A percentile compares a stretch with the other conserved stretches of the same genome.
These are phyloP conservation scores for Filobasidium uniguttulatum DNA, from an alignment of 1,284 basidiomycete species.

Conservation along the genomic window DNA sequence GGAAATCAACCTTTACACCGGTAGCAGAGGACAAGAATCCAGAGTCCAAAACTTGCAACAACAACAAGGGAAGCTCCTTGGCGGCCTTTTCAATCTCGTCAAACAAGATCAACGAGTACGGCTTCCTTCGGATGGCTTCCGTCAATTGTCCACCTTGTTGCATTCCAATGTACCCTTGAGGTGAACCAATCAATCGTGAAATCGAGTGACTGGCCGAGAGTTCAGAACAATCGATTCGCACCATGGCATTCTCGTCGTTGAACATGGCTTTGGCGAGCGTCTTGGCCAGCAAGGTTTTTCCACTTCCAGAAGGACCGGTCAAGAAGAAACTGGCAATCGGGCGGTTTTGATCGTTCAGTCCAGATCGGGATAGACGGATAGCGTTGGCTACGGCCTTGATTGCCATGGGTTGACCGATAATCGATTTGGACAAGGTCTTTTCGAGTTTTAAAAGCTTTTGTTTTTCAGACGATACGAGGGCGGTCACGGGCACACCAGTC, in stretches of 20 bases:
- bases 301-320: slow-evolving; percentile 41
- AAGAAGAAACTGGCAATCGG: slow-evolving; percentile 46
- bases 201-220: slow-evolving; percentile 44
- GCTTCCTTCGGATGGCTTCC: slow-evolving; percentile 39
- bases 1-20: slow-evolving; percentile 35
- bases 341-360: slow-evolving; percentile 43
- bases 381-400: slow-evolving; percentile 46
- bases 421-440: slow-evolving; percentile 38
- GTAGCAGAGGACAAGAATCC: slow-evolving; percentile 41
- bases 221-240: slow-evolving; percentile 45
- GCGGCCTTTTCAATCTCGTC: slow-evolving; percentile 44
- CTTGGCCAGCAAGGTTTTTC: slow-evolving; percentile 45
- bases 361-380: slow-evolving; percentile 45
- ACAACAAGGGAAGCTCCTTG: slow-evolving; percentile 44
- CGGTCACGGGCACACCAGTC: slow-evolving; percentile 36
- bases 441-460: slow-evolving; percentile 42
- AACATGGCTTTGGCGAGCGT: slow-evolving; percentile 43
- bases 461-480: slow-evolving; percentile 35
- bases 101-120: slow-evolving; percentile 39
- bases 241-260: slow-evolving; percentile 44
- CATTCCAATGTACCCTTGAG: slow-evolving; percentile 46
- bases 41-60: slow-evolving; percentile 47
- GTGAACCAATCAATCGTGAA: slow-evolving; percentile 43
- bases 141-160: slow-evolving; percentile 45
- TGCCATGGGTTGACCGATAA: slow-evolving; percentile 46